Percentiles rank a stretch among this genome's conserved stretches.
These are phyloP conservation scores for Cutaneotrichosporon curvatum DNA, from an alignment of 1,284 basidiomycete species.

Conservation along the genomic window DNA sequence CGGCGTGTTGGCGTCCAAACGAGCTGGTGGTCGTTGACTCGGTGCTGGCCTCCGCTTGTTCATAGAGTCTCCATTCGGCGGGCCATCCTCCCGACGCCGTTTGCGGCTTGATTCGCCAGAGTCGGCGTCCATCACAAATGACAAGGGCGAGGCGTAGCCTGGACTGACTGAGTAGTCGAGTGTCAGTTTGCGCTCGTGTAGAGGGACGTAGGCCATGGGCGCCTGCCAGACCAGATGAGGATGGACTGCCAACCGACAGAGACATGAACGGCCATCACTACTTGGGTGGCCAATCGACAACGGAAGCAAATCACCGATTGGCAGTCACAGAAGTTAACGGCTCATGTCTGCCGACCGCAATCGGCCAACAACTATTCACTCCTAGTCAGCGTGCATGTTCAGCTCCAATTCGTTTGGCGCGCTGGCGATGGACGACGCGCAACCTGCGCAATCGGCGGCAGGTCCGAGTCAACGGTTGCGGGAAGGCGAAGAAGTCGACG, in stretches of 20 bases:
- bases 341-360: neutral
- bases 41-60: neutral
- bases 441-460: neutral
- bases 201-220: constrained; percentile 26
- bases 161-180: constrained; percentile 12
- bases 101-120: constrained; percentile 27
- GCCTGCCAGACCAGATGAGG: neutral
- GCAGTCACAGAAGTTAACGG: too few relatives aligned
- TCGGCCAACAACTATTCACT: too few relatives aligned
- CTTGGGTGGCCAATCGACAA: too few relatives aligned
- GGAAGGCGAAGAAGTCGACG: constrained; percentile 41
- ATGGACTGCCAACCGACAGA: too few relatives aligned
- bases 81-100: constrained; percentile 19
- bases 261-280: too few relatives aligned
- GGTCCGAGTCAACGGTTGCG: constrained; percentile 6
- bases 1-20: neutral
- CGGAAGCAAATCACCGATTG: neutral
- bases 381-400: constrained; percentile 14
- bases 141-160: constrained; percentile 30
- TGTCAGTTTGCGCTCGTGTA: constrained; percentile 27
- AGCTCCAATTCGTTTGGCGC: constrained; percentile 32
- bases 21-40: neutral
- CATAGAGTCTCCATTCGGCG: constrained; percentile 1
- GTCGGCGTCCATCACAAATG: constrained; percentile 7
- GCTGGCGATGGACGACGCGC: constrained; percentile 23